These are phyloP conservation scores for Aspergillus phoenicis DNA, from an alignment of 2,329 filamentous ascomycete genomes.

Conservation along the genomic window DNA sequence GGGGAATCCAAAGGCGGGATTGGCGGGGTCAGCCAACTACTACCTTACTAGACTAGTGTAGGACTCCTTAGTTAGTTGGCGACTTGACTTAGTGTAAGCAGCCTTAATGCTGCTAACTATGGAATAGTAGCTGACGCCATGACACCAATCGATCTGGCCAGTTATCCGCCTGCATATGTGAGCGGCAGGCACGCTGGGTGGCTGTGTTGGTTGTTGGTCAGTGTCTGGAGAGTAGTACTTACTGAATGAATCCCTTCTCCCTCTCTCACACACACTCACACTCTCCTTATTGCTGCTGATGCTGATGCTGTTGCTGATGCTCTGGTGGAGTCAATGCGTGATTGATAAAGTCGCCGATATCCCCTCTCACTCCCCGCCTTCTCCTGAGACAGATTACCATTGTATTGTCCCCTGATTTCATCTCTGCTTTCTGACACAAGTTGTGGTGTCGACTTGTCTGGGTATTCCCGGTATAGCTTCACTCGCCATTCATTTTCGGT, in stretches of 20 bases:
- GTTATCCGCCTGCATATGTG: not conserved
- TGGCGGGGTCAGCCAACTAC: not conserved
- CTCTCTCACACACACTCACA: not conserved
- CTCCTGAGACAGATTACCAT: not conserved
- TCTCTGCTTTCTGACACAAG: not conserved
- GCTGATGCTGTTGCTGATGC: not conserved
- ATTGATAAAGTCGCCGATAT: not conserved
- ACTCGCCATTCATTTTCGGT: not conserved
- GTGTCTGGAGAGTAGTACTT: not conserved
- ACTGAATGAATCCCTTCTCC: not conserved
- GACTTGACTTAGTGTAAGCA: too few relatives aligned
- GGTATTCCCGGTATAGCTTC: not conserved
- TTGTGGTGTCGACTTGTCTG: not conserved
- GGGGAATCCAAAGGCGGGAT: not conserved
- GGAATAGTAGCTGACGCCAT: not conserved
- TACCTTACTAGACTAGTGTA: not conserved
- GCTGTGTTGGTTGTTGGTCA: not conserved
- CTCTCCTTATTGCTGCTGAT: not conserved
- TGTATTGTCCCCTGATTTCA: not conserved
- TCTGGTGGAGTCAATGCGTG: not conserved
- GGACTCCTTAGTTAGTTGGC: too few relatives aligned
- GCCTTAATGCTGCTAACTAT: not conserved
- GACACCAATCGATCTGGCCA: not conserved
- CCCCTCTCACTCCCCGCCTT: not conserved
- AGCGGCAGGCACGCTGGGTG: not conserved